These are phyloP conservation scores for Quercus phellos DNA, from an alignment of 331 rosid genomes.

Conservation along the genomic window DNA sequence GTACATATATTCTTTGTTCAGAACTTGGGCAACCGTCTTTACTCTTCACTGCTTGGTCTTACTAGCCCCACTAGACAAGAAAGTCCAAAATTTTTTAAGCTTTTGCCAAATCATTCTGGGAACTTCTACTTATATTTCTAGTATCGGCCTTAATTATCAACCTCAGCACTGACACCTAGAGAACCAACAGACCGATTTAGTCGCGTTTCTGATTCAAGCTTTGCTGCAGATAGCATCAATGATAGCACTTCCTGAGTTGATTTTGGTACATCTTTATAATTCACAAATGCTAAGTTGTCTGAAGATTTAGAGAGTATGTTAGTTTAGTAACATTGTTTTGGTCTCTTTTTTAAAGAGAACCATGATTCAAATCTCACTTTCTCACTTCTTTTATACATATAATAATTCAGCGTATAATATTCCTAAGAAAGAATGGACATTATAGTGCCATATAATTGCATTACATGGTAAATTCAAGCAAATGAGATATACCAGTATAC, in stretches of 20 bases:
- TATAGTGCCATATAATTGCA: no score
- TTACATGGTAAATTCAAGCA: no score
- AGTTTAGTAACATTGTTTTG: no score
- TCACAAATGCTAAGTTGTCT: conserved; percentile 30
- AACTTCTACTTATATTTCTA: conserved; percentile 21
- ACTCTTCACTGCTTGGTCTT: conserved; percentile 15
- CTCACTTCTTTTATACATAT: no score
- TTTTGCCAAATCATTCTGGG: conserved; percentile 20
- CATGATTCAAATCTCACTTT: no score
- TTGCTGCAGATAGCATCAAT: conserved; percentile 68
- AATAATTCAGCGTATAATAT: no score
- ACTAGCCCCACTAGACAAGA: conserved; percentile 18
- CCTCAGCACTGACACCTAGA: conserved; percentile 1
- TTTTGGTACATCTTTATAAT: conserved; percentile 38
- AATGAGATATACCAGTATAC: no score
- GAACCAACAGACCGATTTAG: conserved; percentile 26
- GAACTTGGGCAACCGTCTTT: neutral
- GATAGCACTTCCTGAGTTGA: conserved; percentile 47
- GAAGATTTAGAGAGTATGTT: conserved; percentile 16
- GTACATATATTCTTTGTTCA: no score
- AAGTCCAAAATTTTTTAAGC: conserved; percentile 30
- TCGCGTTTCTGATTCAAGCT: conserved; percentile 46
- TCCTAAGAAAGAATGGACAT: no score
- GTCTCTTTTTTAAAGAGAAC: no score
- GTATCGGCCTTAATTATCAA: conserved; percentile 12